These are phyloP conservation scores for Fusarium sp. DNA, from an alignment of 2,329 filamentous ascomycete genomes.

Conservation along the genomic window DNA sequence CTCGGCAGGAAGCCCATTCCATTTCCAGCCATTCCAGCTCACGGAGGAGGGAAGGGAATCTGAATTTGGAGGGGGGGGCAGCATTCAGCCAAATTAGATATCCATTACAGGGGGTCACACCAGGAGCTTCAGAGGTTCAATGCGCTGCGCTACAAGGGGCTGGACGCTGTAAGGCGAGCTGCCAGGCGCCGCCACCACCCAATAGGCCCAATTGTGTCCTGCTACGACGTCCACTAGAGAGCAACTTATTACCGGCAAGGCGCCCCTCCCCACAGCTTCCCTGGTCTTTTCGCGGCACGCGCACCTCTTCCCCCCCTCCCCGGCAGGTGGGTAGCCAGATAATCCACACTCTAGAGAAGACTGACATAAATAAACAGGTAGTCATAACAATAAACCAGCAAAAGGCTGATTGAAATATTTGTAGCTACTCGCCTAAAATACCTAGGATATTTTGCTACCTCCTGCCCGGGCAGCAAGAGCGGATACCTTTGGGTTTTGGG, in stretches of 20 bases:
- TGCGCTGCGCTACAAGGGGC: constrained; percentile 9
- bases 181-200: constrained; percentile 14
- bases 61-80: constrained; percentile 15
- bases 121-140: constrained; percentile 1
- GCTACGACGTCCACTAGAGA: constrained; percentile 10
- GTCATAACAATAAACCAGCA: no score
- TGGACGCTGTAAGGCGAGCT: constrained; percentile 16
- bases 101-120: constrained; percentile 11
- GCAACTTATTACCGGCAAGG: constrained; percentile 24
- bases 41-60: neutral
- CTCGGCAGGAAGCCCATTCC: constrained; percentile 4
- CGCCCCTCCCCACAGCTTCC: constrained; percentile 25
- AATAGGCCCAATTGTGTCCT: neutral
- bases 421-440: no score
- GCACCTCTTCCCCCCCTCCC: constrained; percentile 21
- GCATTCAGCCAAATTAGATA: constrained; percentile 26
- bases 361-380: no score
- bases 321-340: neutral
- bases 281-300: constrained; percentile 31
- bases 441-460: no score
- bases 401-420: no score
- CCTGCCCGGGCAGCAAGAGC: neutral
- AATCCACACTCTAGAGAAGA: no score
- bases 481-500: constrained; percentile 14
- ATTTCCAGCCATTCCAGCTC: constrained; percentile 29